These are phyloP conservation scores for Panaeolus cyanescens DNA, from an alignment of 768 basidiomycete genomes.

Conservation along the genomic window DNA sequence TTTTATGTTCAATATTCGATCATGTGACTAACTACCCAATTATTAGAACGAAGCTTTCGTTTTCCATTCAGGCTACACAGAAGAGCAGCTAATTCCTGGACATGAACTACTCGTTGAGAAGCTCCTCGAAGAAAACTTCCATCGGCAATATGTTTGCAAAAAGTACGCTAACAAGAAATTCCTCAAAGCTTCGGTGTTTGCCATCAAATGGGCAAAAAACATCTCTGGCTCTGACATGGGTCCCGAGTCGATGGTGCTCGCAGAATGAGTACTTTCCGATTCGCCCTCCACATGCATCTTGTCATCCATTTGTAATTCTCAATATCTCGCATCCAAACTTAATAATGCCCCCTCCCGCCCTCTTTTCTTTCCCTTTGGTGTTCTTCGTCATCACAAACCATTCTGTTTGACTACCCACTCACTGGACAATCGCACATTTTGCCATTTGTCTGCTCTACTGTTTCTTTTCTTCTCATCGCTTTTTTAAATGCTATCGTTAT, in stretches of 20 bases:
- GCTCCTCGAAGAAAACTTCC: slow-evolving; percentile 77
- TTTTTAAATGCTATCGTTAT: slow-evolving; percentile 25
- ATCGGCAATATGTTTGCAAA: slow-evolving; percentile 86
- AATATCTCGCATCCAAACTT: slow-evolving; percentile 13
- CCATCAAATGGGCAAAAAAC: slow-evolving; percentile 71
- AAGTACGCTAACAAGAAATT: slow-evolving; percentile 99
- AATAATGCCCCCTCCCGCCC: slow-evolving; percentile 13
- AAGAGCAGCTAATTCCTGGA: slow-evolving; percentile 82
- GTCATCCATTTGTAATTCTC: slow-evolving; percentile 8
- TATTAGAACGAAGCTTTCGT: slow-evolving; percentile 86
- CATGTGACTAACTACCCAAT: slow-evolving; percentile 40
- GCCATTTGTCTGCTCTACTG: slow-evolving; percentile 18
- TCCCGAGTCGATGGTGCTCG: slow-evolving; percentile 47
- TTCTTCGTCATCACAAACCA: slow-evolving; percentile 19
- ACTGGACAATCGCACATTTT: slow-evolving; percentile 16
- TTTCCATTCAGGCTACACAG: slow-evolving; percentile 90
- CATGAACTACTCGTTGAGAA: slow-evolving; percentile 83
- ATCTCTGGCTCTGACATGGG: slow-evolving; percentile 37
- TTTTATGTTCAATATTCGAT: slow-evolving; percentile 12
- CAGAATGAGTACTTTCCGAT: slow-evolving; percentile 31
- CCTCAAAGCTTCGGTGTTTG: slow-evolving; percentile 85
- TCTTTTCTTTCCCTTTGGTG: slow-evolving; percentile 12
- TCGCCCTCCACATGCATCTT: slow-evolving; percentile 10
- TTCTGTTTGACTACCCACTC: slow-evolving; percentile 17
- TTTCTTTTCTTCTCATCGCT: slow-evolving; percentile 18